Evolutionary conservation across 2,329 filamentous ascomycete genomes (phyloP).

Genomic region (Aspergillus sp.): DNA sequence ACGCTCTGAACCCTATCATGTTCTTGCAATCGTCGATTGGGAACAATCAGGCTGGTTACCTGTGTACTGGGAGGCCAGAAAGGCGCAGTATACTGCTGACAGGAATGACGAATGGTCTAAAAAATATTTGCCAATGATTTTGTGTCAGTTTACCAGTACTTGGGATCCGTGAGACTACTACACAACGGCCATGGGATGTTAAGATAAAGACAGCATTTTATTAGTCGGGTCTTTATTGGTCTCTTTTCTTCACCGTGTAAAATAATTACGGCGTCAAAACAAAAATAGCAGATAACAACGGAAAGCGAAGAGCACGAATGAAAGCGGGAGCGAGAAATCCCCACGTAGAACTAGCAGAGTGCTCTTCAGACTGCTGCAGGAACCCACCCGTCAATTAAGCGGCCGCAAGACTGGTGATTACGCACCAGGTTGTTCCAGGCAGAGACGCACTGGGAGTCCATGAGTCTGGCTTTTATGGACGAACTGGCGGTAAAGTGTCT

Average conservation of each 20-base stretch:
- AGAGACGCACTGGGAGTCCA: too few relatives aligned
- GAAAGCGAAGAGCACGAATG: too few relatives aligned
- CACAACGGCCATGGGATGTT: slow-evolving; percentile 13
- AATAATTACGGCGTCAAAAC: too few relatives aligned
- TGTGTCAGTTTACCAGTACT: slow-evolving; percentile 17
- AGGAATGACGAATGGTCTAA: slow-evolving; percentile 15
- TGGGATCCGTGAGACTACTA: slow-evolving; percentile 24
- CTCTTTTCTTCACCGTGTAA: neutral
- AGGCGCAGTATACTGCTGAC: slow-evolving; percentile 15
- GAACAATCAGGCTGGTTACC: slow-evolving; percentile 25
- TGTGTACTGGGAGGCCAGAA: slow-evolving; percentile 24
- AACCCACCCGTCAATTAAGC: too few relatives aligned
- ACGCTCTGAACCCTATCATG: slow-evolving; percentile 8
- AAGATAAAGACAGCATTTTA: neutral
- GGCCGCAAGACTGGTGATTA: too few relatives aligned
- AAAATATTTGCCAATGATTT: slow-evolving; percentile 22
- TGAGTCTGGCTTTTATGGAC: too few relatives aligned
- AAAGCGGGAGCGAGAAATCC: too few relatives aligned
- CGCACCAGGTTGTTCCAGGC: too few relatives aligned
- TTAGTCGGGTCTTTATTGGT: neutral
- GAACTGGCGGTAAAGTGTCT: too few relatives aligned
- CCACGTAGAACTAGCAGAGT: too few relatives aligned
- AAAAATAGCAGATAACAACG: too few relatives aligned
- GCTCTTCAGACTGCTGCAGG: too few relatives aligned
- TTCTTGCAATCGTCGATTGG: slow-evolving; percentile 22